phyloP scores from a whole-genome alignment of 2,329 filamentous ascomycete species.

The Thermomyces lanuginosus region DNA sequence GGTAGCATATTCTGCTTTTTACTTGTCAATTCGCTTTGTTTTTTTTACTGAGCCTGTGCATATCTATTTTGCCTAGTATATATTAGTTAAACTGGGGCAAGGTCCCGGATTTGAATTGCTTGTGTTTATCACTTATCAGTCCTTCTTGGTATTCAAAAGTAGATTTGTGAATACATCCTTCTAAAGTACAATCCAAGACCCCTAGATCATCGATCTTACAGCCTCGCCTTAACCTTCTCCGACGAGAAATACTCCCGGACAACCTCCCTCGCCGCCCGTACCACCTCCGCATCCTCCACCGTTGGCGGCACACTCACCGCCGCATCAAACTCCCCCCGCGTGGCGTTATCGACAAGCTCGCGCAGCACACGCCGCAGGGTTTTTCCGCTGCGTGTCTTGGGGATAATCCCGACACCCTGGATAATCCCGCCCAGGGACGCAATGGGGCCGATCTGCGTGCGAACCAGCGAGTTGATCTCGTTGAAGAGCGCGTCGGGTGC shows the following conservation, averaged over 20 bases:
- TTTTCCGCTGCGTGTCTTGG: slow-evolving; percentile 85
- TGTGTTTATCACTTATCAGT: too few species aligned
- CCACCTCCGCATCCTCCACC: slow-evolving; percentile 61
- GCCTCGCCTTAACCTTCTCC: slow-evolving; percentile 26
- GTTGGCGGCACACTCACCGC: slow-evolving; percentile 63
- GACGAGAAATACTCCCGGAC: slow-evolving; percentile 60
- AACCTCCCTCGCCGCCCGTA: slow-evolving; percentile 55
- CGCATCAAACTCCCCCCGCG: slow-evolving; percentile 55
- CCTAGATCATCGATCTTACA: too few species aligned
- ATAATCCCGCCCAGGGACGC: slow-evolving; percentile 74
- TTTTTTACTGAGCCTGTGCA: too few species aligned
- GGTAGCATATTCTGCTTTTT: too few species aligned
- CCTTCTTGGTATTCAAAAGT: too few species aligned
- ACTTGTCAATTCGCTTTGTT: too few species aligned
- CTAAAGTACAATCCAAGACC: too few species aligned
- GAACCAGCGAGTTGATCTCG: slow-evolving; percentile 40
- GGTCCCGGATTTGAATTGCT: too few species aligned
- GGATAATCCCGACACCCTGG: slow-evolving; percentile 71
- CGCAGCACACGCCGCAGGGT: slow-evolving; percentile 66
- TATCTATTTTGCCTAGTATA: too few species aligned
- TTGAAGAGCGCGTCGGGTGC: slow-evolving; percentile 29
- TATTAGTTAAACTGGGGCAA: too few species aligned
- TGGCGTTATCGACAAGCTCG: slow-evolving; percentile 69
- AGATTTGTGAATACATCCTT: too few species aligned
- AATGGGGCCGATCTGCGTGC: slow-evolving; percentile 72